Evolutionary conservation across 805 yeast species (phyloP), one percentile per base, ranked within the genome.

Genomic region (Cyberlindnera xylosilytica): DNA sequence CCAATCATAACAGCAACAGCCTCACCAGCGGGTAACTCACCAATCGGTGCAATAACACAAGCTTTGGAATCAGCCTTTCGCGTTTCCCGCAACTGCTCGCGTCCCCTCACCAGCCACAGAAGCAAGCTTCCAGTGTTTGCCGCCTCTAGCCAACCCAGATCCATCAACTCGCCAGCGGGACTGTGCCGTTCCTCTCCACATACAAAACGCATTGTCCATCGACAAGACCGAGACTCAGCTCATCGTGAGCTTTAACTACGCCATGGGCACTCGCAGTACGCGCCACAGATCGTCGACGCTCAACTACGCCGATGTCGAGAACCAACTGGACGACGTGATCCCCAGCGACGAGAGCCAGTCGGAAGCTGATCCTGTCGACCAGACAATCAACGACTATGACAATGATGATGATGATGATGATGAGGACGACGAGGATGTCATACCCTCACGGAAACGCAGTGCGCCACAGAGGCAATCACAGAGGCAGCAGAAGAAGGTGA

Each of bases 251-350:
- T 31, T 31, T 23, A 10, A 20, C 23, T 31, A 31, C 34, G 15
- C 9, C 5, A 31, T 31, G 34, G 34, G 32, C 20, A 15, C 20
- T 16, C 30, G 16, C 30, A n/a, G n/a, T n/a, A n/a, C 16, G 16
- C 30, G 30, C 15, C 15, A 12, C n/a, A n/a, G 13, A n/a, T n/a
- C 13, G 16, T 11, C 13, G 9, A 7, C 30, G 30, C 51, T 66
- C 11, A 60, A 65, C 42, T 67, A 66, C 38, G 64, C 69, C 1
- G 66, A 60, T 34, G 52, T 63, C 3, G 70, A 65, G 36, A 50
- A 61, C 20, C 54, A 50, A n/a, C 49, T 57, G 17, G 66, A 62
- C 39, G 56, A 53, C 32, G 38, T 60, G n/a, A 59, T 10, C 8
- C 18, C 9, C 9, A 26, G 52, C 10, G 58, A 54, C 30, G 61